phyloP scores from a whole-genome alignment of 2,329 filamentous ascomycete genomes.

The Cladosporium sp. region DNA sequence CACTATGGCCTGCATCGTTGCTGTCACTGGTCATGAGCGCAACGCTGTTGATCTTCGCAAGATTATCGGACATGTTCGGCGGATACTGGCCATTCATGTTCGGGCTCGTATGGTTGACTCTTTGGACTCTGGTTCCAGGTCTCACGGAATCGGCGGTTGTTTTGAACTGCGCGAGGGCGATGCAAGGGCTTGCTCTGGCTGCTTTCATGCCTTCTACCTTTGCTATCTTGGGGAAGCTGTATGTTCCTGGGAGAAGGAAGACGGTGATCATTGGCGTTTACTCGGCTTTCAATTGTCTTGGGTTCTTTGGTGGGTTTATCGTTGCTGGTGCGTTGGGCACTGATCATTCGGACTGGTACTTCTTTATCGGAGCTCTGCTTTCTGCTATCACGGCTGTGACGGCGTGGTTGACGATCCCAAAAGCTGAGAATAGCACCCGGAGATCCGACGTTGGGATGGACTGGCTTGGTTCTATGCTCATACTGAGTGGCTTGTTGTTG shows the following conservation, averaged over 20 bases:
- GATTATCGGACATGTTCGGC: slow-evolving; percentile 34
- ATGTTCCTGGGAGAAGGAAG: slow-evolving; percentile 27
- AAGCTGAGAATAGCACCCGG: slow-evolving; percentile 26
- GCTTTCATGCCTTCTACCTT: slow-evolving; percentile 33
- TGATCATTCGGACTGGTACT: slow-evolving; percentile 28
- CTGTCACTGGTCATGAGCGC: slow-evolving; percentile 32
- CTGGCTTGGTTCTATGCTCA: slow-evolving; percentile 31
- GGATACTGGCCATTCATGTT: slow-evolving; percentile 34
- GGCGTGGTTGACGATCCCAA: slow-evolving; percentile 30
- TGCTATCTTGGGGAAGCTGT: slow-evolving; percentile 31
- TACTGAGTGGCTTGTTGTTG: slow-evolving; percentile 32
- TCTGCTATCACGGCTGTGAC: slow-evolving; percentile 24
- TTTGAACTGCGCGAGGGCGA: slow-evolving; percentile 30
- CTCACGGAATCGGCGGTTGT: slow-evolving; percentile 23
- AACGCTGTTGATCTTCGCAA: slow-evolving; percentile 29
- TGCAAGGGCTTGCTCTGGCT: slow-evolving; percentile 35
- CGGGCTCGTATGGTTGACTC: slow-evolving; percentile 30
- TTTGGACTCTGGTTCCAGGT: slow-evolving; percentile 32
- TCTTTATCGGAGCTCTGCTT: slow-evolving; percentile 29
- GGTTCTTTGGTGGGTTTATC: slow-evolving; percentile 34
- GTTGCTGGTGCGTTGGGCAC: slow-evolving; percentile 27
- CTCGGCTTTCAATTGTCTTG: slow-evolving; percentile 32
- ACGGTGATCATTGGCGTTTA: slow-evolving; percentile 33
- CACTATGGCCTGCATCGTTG: slow-evolving; percentile 33
- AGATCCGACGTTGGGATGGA: slow-evolving; percentile 32